Conservation (phyloP, 192 early-diverging fungal species). For the Rhizophagus sp. region DNA sequence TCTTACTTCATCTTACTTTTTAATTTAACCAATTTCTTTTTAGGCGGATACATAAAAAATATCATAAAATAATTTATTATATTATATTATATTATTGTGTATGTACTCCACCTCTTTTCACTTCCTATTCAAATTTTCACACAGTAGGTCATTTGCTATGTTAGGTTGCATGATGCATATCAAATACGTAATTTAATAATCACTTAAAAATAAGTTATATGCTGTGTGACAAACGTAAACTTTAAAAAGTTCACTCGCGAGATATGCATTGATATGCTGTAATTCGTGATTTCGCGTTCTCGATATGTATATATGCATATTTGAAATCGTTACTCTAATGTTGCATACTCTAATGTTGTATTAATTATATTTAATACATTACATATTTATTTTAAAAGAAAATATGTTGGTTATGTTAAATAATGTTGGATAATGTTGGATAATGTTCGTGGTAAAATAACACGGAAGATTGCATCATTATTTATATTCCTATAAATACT, state of each 20-base stretch:
- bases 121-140: not conserved
- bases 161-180: not conserved
- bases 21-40: not conserved
- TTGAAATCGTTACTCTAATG: not conserved
- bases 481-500: not conserved
- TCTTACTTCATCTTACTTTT: not conserved
- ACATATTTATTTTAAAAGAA: no score
- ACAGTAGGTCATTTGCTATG: not conserved
- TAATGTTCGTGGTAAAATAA: not conserved
- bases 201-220: not conserved
- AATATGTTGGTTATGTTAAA: no score
- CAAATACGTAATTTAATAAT: not conserved
- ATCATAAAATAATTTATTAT: no score
- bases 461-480: not conserved
- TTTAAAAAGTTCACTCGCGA: not conserved
- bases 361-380: not conserved
- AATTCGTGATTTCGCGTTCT: not conserved
- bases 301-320: not conserved
- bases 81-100: no score
- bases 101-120: not conserved
- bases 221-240: not conserved
- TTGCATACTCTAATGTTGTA: not conserved
- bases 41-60: not conserved
- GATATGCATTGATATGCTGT: not conserved
- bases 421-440: no score